phyloP scores from a whole-genome alignment of 441 rosid species.

The Flueggea neowawraea region DNA sequence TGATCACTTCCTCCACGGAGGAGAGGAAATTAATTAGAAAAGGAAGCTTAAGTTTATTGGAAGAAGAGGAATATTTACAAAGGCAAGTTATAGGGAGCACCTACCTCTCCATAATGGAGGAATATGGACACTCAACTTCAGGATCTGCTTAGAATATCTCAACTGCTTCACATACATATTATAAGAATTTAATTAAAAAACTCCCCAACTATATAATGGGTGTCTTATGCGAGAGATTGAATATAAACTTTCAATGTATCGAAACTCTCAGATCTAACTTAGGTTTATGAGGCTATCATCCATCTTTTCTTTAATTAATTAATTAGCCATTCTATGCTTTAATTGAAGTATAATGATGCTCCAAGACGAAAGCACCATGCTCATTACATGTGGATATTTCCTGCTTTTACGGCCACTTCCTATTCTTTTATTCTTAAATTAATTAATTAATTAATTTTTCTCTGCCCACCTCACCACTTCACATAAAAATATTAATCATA shows the following conservation, averaged over 20 bases:
- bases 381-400: constrained; percentile 59
- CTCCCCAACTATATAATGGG: too few relatives aligned
- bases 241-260: too few relatives aligned
- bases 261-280: too few relatives aligned
- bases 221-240: too few relatives aligned
- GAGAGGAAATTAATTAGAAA: too few relatives aligned
- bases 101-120: constrained; percentile 11
- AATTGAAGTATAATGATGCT: constrained; percentile 58
- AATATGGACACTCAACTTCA: constrained; percentile 40
- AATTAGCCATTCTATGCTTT: constrained; percentile 25
- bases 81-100: constrained; percentile 19
- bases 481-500: too few relatives aligned
- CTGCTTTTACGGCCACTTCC: constrained; percentile 79
- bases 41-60: background rate
- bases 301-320: too few relatives aligned
- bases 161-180: constrained; percentile 12
- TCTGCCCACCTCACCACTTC: too few relatives aligned
- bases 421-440: constrained; percentile 6
- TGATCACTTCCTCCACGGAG: too few relatives aligned
- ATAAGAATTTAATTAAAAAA: too few relatives aligned
- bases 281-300: too few relatives aligned
- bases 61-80: constrained; percentile 9
- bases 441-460: background rate
- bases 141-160: constrained; percentile 42
- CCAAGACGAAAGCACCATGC: constrained; percentile 19